A percentile compares a stretch with the other conserved stretches of the same genome.
These are phyloP conservation scores for Blechomonas ayalai DNA, from an alignment of 208 protist species.

Conservation along the genomic window DNA sequence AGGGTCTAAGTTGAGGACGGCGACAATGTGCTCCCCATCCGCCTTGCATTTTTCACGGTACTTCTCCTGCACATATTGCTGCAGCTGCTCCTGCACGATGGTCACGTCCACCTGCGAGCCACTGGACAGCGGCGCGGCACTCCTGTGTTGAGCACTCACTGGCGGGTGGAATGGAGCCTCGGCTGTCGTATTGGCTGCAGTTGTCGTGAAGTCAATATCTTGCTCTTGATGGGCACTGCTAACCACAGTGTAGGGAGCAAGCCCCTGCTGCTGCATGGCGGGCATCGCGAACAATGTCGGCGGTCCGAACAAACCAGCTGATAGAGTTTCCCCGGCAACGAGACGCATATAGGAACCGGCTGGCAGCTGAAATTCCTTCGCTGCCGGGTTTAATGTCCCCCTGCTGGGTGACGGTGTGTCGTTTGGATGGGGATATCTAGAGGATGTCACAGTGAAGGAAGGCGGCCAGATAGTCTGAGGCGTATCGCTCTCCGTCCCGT, in stretches of 20 bases:
- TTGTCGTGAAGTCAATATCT: neutral
- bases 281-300: neutral
- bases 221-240: neutral
- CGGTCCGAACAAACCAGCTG: neutral
- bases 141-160: too few species aligned
- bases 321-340: neutral
- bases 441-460: slow-evolving; percentile 10
- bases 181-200: neutral
- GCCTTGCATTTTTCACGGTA: slow-evolving; percentile 25
- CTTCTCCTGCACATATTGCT: slow-evolving; percentile 23
- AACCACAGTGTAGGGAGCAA: neutral
- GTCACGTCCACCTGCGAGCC: too few species aligned
- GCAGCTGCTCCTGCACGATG: slow-evolving; percentile 13
- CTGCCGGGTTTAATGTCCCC: slow-evolving; percentile 30
- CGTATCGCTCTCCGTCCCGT: too few species aligned
- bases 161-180: too few species aligned
- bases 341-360: neutral
- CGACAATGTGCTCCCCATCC: slow-evolving; percentile 45
- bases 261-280: neutral
- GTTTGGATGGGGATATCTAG: neutral
- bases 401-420: slow-evolving; percentile 1
- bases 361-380: slow-evolving; percentile 30
- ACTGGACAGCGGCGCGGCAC: too few species aligned
- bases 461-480: too few species aligned
- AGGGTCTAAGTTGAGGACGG: slow-evolving; percentile 70